Base-by-base conservation (phyloP, 345 rosid species). In the Populus davidiana region DNA sequence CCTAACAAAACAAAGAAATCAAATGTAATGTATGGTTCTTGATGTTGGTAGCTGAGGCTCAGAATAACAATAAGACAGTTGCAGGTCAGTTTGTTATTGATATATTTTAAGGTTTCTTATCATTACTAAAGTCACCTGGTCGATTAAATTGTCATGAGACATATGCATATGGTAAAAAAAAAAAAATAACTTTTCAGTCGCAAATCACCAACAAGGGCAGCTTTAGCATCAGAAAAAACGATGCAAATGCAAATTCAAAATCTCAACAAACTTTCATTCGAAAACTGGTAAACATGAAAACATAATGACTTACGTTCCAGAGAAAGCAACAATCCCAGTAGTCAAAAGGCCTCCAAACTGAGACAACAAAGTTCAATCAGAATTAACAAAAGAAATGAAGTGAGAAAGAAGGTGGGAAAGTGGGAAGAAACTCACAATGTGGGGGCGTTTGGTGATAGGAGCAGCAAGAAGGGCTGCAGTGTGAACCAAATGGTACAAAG, bases 261-360 rank as follows among this genome's bases (percentile, higher is more conserved):
- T 39, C 43, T 8, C 43, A 6, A 39, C 36, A 41, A 41, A 41
- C 16, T 47, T 47, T 0, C 50, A 47, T 0, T 47, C 11, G 18
- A 41, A 41, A 9, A 41, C 44, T 10, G 44, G 11, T 41, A 67
- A 54, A 16, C 6, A 13, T 1, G n/a, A 50, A 49, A 69, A 65
- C 72, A 74, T 70, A 83, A 74, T 38, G 70, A 90, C 99, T 90
- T 93, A 93, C 96, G 98, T 83, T 69, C 98, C 96, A 70, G 94
- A 92, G 82, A 96, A 93, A 33, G 89, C 86, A 47, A 96, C 63
- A 77, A 93, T 96, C 70, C 98, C 97, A 76, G 95, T 69, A 11
- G 94, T 93, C 88, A 93, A 83, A 63, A 93, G 92, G 75, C 94
- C 94, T 73, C 99, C 99, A 85, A 96, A 96, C 96, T 92, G 93